Conservation (phyloP, 805 yeast species). For the Candida schatavii region DNA sequence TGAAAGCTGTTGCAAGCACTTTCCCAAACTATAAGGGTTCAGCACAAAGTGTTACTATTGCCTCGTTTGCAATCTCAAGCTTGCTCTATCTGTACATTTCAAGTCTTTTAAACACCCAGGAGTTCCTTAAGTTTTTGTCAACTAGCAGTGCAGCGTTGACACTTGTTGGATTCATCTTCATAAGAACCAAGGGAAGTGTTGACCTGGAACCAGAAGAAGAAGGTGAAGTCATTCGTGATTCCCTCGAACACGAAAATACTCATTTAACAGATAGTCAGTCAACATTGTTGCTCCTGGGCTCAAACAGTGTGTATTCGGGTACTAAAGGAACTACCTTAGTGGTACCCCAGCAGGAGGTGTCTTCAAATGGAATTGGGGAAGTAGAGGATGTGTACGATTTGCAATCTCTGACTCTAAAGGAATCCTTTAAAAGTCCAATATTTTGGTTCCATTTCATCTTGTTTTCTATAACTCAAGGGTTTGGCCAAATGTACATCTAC, state of each 20-base stretch:
- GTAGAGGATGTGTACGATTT: constrained; percentile 7
- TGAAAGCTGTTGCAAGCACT: constrained; percentile 31
- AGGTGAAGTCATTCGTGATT: neutral
- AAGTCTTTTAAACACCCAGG: constrained; percentile 17
- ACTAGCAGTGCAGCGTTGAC: constrained; percentile 22
- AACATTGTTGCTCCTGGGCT: neutral
- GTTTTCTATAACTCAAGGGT: constrained; percentile 31
- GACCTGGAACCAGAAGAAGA: neutral
- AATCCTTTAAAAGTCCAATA: constrained; percentile 24
- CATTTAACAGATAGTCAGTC: neutral
- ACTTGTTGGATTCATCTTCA: constrained; percentile 26
- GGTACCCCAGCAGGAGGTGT: neutral
- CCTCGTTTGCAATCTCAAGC: constrained; percentile 35
- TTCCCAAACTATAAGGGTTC: constrained; percentile 32
- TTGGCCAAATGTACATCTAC: constrained; percentile 38
- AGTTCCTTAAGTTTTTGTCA: constrained; percentile 23
- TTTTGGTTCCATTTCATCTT: constrained; percentile 32
- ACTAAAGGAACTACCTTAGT: neutral
- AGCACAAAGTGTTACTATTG: constrained; percentile 35
- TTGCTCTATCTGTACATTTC: constrained; percentile 23
- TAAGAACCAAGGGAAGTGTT: constrained; percentile 25
- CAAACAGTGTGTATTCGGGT: neutral
- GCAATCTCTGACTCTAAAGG: constrained; percentile 16
- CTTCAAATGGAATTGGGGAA: neutral
- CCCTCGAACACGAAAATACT: neutral